Evolutionary conservation across 1,139 yeast species (phyloP).

Genomic region (Magnusiomyces ingens): DNA sequence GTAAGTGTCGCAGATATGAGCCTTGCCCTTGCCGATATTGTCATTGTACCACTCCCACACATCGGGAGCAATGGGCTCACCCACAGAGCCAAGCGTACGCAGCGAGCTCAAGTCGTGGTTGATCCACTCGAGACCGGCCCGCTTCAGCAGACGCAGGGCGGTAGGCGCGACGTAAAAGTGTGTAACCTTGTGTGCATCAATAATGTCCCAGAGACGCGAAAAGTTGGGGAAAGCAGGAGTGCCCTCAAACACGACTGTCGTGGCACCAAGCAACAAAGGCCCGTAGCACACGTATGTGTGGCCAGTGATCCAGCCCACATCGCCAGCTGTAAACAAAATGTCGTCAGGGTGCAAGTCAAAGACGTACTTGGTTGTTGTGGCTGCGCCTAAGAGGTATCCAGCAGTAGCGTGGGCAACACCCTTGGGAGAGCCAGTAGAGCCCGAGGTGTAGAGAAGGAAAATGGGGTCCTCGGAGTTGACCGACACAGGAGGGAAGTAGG

Average conservation of each 20-base stretch:
- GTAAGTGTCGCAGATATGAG: constrained; percentile 78
- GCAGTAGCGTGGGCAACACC: constrained; percentile 73
- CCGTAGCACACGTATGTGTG: constrained; percentile 81
- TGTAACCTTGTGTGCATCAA: constrained; percentile 67
- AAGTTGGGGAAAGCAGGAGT: constrained; percentile 79
- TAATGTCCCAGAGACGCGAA: constrained; percentile 79
- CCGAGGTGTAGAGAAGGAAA: constrained; percentile 60
- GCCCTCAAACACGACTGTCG: constrained; percentile 78
- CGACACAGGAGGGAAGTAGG: constrained; percentile 55
- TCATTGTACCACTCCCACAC: constrained; percentile 92
- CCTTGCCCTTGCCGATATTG: constrained; percentile 68
- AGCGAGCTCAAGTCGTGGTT: constrained; percentile 59
- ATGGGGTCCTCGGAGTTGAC: constrained; percentile 57
- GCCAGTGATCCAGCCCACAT: constrained; percentile 86
- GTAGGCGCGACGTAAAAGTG: constrained; percentile 91
- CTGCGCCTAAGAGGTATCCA: constrained; percentile 68
- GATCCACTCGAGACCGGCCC: constrained; percentile 69
- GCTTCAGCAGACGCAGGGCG: constrained; percentile 71
- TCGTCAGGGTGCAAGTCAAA: constrained; percentile 73
- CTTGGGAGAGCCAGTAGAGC: constrained; percentile 65
- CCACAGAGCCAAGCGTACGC: constrained; percentile 77
- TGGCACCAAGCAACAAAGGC: constrained; percentile 70
- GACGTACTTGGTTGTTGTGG: constrained; percentile 61
- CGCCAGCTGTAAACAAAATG: constrained; percentile 75
- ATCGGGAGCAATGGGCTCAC: constrained; percentile 90